These are phyloP conservation scores for Picea sitchensis DNA, from an alignment of 75 land plant genomes.

Conservation along the genomic window DNA sequence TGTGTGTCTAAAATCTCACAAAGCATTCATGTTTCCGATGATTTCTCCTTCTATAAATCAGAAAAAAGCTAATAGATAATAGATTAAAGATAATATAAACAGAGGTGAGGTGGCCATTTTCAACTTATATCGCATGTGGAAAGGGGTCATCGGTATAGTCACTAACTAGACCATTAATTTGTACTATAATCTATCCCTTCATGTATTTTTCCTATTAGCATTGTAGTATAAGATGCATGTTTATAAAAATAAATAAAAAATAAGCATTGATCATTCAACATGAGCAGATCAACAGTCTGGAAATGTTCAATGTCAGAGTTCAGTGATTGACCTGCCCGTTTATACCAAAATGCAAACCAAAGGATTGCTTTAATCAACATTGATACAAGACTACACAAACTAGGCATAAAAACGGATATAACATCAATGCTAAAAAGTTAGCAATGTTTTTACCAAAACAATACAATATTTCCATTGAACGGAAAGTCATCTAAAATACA, in stretches of 20 bases:
- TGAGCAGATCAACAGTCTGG: background rate
- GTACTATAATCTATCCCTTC: too few relatives aligned
- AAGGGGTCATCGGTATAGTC: too few relatives aligned
- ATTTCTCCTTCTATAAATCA: too few relatives aligned
- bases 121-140: too few relatives aligned
- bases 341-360: background rate
- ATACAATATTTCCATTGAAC: background rate
- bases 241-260: background rate
- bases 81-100: too few relatives aligned
- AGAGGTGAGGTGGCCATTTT: too few relatives aligned
- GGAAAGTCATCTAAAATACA: background rate
- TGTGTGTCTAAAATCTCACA: too few relatives aligned
- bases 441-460: background rate
- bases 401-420: background rate
- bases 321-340: background rate
- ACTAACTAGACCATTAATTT: too few relatives aligned
- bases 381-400: background rate
- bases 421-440: background rate
- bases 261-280: background rate
- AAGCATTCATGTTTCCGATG: too few relatives aligned
- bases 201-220: too few relatives aligned
- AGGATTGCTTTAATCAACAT: background rate
- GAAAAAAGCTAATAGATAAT: too few relatives aligned
- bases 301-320: background rate
- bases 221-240: background rate